Base-by-base conservation (phyloP, 331 rosid species). In the Rhamnella rubrinervis region DNA sequence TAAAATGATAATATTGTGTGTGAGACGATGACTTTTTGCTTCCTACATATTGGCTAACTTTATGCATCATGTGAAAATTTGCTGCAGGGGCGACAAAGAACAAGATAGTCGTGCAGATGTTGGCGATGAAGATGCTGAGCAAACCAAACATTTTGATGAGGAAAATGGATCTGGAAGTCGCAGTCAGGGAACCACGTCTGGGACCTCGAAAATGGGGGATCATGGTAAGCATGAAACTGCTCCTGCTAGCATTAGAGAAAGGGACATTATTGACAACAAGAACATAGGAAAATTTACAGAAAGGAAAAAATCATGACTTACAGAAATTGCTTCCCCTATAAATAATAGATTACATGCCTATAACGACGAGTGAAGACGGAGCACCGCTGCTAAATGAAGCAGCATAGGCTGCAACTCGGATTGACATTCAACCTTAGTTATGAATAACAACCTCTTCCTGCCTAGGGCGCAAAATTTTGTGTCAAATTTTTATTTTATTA, bases 61-160 rank as follows among this genome's bases (percentile, higher is more conserved):
- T 2, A 28, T 26, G 47, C 46, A 62, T 53, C 23, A 53, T 79
- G 59, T 40, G 13, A 35, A 31, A 31, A 21, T 67, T 14, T 60
- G 72, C 38, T 68, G 85, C 81, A 91, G 97, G 68, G 89, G 89
- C 59, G 81, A 88, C 56, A 83, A 60, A 70, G 84, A 79, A 8
- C 85, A 74, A 74, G 57, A 74, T 67, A 82, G 46, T 11, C 55
- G 61, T 53, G 82, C 79, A 60, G 81, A 64, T 77, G 77, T 77
- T 59, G 82, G 31, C 0, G 88, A 76, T 55, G 89, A 81, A 79
- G 78, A 77, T 25, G 68, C 76, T 38, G 81, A 52, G 44, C 68
- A 51, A 59, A 71, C 76, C 68, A 87, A 74, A 65, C 80, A 50
- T 53, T 46, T 49, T 28, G 96, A 83, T 1, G 91, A 84, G 79